Evolutionary conservation across 257 asterid species (phyloP), one percentile per base, ranked within the genome.

Genomic region (Buddleja alternifolia): DNA sequence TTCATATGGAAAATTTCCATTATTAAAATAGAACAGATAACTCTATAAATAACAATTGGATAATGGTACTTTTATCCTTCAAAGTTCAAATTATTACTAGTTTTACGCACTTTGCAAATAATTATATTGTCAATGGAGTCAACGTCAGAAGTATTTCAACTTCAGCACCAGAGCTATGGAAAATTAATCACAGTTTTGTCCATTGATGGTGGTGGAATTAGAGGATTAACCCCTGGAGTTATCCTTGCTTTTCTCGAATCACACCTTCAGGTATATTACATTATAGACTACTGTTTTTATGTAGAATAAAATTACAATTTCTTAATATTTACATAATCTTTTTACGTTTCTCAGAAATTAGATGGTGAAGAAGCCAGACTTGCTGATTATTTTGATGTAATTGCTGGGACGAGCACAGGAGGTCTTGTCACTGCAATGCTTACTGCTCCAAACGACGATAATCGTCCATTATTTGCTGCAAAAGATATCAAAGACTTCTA

Each of bases 201-300:
- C 67, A 75, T 84, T 41, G 90, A 84, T 60, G 90, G 90, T 29
- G 90, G 87, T 60, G 90, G 90, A 11, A 39, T 84, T 14, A 75
- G 82, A 66, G 85, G 90, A 41, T 69, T 84, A 14, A 79, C 81
- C 61, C 89, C 87, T 0, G 85, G 73, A 34, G 74, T 75, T 1
- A n/a, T 78, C 42, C 83, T 84, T 45, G 76, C 72, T 40, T 81
- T 73, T 57, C 84, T 84, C 12, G 89, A 84, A 79, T 41, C 85
- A 73, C 76, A 81, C 34, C 78, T 78, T 34, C 80, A 78, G 86
- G 82, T 78, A 58, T 52, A 29, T 29, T 29, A 29, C 5, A 29
- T 29, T 1, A 29, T 29, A 29, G 2, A 29, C 34, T 29, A 29
- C n/a, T n/a, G n/a, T n/a, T n/a, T n/a, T n/a, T 29, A 29, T 29